Percentiles rank a stretch among this genome's conserved stretches.
These are phyloP conservation scores for Euclidium syriacum DNA, from an alignment of 345 rosid species.

Conservation along the genomic window DNA sequence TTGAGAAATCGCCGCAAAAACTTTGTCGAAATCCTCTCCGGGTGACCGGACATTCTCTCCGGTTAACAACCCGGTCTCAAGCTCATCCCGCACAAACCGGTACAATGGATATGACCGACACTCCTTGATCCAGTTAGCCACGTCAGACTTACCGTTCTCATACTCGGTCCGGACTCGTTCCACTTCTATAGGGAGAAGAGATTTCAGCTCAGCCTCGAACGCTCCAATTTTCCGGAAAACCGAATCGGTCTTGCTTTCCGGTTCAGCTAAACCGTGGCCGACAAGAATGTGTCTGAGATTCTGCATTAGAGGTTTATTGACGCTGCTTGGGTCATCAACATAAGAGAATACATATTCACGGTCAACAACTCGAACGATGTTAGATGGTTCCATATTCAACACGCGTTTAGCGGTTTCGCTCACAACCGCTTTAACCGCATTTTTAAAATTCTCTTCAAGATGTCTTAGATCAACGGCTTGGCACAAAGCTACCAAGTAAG, in stretches of 20 bases:
- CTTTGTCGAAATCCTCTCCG: constrained; percentile 55
- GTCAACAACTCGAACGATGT: constrained; percentile 40
- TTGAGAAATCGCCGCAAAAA: constrained; percentile 41
- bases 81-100: constrained; percentile 42
- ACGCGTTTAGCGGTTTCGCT: constrained; percentile 36
- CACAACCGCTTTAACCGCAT: constrained; percentile 37
- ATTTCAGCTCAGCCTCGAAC: constrained; percentile 47
- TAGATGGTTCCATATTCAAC: constrained; percentile 33
- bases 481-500: constrained; percentile 46
- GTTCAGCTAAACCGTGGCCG: constrained; percentile 40
- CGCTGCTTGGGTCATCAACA: constrained; percentile 49
- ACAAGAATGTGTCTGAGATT: constrained; percentile 49
- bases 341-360: constrained; percentile 37
- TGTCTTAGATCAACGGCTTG: constrained; percentile 57
- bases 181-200: constrained; percentile 44
- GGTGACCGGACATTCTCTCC: constrained; percentile 50
- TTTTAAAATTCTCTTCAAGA: constrained; percentile 49
- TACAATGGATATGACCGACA: constrained; percentile 63
- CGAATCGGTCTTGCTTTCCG: no score
- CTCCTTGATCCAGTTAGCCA: constrained; percentile 43
- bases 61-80: constrained; percentile 36
- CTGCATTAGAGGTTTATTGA: constrained; percentile 46
- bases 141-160: constrained; percentile 37
- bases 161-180: constrained; percentile 37
- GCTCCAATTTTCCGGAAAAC: constrained; percentile 42